Evolutionary conservation across 148 eudicot species (phyloP).

Genomic region (Euryodendron excelsum): DNA sequence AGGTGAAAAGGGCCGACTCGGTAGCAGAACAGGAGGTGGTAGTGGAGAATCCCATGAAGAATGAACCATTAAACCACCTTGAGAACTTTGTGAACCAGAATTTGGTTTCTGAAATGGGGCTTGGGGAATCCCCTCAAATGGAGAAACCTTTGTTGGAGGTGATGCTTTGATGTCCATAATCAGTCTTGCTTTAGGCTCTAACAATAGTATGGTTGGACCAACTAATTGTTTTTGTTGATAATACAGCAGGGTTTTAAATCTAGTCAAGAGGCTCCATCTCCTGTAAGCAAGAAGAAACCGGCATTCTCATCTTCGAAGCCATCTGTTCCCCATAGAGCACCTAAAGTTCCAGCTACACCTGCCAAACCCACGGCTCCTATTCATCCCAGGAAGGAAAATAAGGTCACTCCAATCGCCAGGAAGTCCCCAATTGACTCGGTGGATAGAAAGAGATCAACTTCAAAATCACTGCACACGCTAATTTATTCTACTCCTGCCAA

Average conservation of each 20-base stretch:
- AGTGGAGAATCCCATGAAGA: neutral
- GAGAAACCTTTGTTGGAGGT: slow-evolving; percentile 69
- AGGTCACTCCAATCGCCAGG: slow-evolving; percentile 39
- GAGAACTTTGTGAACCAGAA: slow-evolving; percentile 23
- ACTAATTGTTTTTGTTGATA: slow-evolving; percentile 16
- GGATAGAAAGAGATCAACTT: slow-evolving; percentile 46
- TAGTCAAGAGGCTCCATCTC: slow-evolving; percentile 26
- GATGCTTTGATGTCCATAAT: neutral
- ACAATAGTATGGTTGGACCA: neutral
- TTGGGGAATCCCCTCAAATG: slow-evolving; percentile 21
- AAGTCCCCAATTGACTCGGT: slow-evolving; percentile 31
- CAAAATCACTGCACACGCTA: slow-evolving; percentile 40
- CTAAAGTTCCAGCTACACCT: slow-evolving; percentile 44
- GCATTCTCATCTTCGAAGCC: slow-evolving; percentile 49
- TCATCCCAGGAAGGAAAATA: slow-evolving; percentile 54
- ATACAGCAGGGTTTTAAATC: slow-evolving; percentile 27
- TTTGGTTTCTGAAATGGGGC: slow-evolving; percentile 24
- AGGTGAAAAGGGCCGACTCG: slow-evolving; percentile 11
- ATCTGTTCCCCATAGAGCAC: slow-evolving; percentile 30
- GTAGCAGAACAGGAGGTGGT: slow-evolving; percentile 8
- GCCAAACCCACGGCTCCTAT: slow-evolving; percentile 32
- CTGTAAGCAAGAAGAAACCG: slow-evolving; percentile 46
- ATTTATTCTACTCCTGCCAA: slow-evolving; percentile 37
- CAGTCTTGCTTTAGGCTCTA: no score
- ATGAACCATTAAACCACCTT: slow-evolving; percentile 1